Base-by-base conservation (phyloP, 192 early-diverging fungal species). In the Backusella circina region DNA sequence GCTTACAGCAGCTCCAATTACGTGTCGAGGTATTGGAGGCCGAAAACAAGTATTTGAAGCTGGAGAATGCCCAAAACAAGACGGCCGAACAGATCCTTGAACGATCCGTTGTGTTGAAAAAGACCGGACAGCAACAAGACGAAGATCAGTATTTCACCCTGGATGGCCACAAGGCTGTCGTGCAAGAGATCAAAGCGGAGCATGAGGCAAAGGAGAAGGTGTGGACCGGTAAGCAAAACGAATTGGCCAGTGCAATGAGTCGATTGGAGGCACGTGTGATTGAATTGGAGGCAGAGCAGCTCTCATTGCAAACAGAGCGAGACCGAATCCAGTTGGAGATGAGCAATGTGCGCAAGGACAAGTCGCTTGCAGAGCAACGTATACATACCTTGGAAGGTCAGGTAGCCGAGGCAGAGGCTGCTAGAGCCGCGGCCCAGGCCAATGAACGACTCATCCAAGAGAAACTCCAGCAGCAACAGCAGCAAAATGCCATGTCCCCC, bases 21-120 rank as follows among this genome's bases (percentile, higher is more conserved):
- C 85, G 90, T 21, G 84, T 93, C 38, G 91, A 92, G 32, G 86
- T 90, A 61, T 84, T 92, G 8, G 88, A 93, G 68, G 90, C 91
- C 0, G 91, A 94, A 73, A 94, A 94, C 70, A 86, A 86, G 37
- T 80, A 89, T 28, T 80, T 94, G 37, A 90, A 91, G 37, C 79
- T 91, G 0, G 88, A 92, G 71, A 87, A 89, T 61, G 85, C 84
- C 23, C 89, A 93, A 70, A 88, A 88, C 39, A 89, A 87, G 67
- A 72, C 51, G 23, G 87, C 86, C 1, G 84, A 90, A 33, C 87
- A 89, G 65, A 84, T 90, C 78, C 68, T 90, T 0, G 88, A 87
- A 31, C 71, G 80, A 23, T 79, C 77, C 0, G 5, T 82, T 2
- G 33, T 79, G 6, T 41, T 82, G 30, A 66, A 67, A 9, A 68